Evolutionary conservation across 306 rosid genomes (phyloP).

Genomic region (Geum urbanum): DNA sequence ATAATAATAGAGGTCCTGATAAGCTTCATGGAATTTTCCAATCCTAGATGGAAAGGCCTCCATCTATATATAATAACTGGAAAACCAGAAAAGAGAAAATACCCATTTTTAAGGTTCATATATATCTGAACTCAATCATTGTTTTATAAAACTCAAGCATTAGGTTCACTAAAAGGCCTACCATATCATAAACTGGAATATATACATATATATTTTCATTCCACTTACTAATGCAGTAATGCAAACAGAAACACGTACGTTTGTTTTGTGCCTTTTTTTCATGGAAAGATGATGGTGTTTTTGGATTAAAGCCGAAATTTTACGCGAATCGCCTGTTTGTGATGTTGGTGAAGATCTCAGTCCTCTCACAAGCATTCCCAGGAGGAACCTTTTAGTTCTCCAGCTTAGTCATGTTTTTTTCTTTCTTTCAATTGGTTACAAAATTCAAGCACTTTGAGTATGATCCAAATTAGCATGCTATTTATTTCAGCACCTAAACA

Average conservation of each 20-base stretch:
- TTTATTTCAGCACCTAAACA: background rate
- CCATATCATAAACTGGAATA: background rate
- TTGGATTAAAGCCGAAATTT: slow-evolving; percentile 15
- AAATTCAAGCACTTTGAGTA: slow-evolving; percentile 18
- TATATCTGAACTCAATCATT: slow-evolving; percentile 9
- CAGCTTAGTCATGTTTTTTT: slow-evolving; percentile 8
- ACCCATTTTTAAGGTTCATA: background rate
- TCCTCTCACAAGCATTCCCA: slow-evolving; percentile 6
- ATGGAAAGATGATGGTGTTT: background rate
- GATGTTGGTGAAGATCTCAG: slow-evolving; percentile 15
- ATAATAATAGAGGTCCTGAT: slow-evolving; percentile 8
- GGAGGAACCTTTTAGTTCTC: slow-evolving; percentile 2
- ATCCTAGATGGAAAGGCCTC: background rate
- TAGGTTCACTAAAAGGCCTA: background rate
- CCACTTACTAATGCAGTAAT: slow-evolving; percentile 5
- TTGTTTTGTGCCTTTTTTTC: background rate
- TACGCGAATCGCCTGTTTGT: slow-evolving; percentile 6
- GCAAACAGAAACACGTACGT: background rate
- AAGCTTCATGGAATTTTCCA: slow-evolving; percentile 16
- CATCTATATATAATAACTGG: background rate
- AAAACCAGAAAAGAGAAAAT: background rate
- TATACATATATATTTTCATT: background rate
- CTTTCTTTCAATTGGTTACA: background rate
- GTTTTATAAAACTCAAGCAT: background rate
- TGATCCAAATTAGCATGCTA: background rate